A percentile compares a stretch with the other conserved stretches of the same genome.
phyloP scores from a whole-genome alignment of 1,139 yeast genomes.

The Torulaspora globosa region DNA sequence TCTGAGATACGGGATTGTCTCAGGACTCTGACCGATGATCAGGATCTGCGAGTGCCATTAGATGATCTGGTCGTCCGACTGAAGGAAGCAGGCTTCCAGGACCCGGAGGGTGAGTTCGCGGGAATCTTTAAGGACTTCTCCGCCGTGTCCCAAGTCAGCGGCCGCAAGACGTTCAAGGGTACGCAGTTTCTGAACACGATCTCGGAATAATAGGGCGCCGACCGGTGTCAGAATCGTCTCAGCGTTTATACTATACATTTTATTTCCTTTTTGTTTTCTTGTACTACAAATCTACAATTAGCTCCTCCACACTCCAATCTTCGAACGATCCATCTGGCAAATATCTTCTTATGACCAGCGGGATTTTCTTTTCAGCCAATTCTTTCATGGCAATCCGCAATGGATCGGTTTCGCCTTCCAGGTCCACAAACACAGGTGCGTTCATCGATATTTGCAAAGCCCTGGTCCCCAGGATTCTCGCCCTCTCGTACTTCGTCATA shows the following conservation, averaged over 20 bases:
- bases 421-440: conserved; percentile 95
- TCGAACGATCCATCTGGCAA: conserved; percentile 96
- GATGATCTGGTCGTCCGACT: conserved; percentile 50
- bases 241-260: conserved; percentile 9
- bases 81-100: conserved; percentile 49
- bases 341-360: conserved; percentile 90
- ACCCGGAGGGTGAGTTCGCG: conserved; percentile 48
- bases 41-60: conserved; percentile 42
- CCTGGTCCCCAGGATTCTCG: conserved; percentile 92
- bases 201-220: conserved; percentile 25
- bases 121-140: conserved; percentile 53
- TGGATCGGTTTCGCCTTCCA: conserved; percentile 99
- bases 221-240: neutral
- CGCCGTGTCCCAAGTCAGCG: conserved; percentile 52
- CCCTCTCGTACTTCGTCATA: conserved; percentile 97
- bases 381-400: conserved; percentile 97
- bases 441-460: conserved; percentile 95
- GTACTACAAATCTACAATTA: conserved; percentile 79
- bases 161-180: conserved; percentile 52
- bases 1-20: conserved; percentile 62
- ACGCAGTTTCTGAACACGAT: conserved; percentile 57
- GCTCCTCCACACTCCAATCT: conserved; percentile 98
- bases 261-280: conserved; percentile 5
- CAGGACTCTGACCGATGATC: conserved; percentile 50
- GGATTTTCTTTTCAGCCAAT: conserved; percentile 88